These are phyloP conservation scores for Diaporthe humulicola DNA, from an alignment of 2,329 filamentous ascomycete genomes.

Conservation along the genomic window DNA sequence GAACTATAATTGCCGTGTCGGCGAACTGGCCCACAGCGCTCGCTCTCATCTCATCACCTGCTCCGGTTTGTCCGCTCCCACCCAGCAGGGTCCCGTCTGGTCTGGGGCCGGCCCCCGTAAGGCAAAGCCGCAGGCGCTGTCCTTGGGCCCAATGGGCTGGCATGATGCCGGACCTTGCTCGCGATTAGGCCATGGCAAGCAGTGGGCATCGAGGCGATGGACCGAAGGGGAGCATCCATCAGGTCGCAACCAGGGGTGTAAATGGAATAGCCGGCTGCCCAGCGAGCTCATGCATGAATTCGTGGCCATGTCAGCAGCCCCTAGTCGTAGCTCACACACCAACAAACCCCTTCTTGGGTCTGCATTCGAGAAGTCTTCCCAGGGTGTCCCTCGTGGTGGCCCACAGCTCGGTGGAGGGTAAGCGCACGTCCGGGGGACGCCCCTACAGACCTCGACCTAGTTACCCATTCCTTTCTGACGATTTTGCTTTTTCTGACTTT, in stretches of 20 bases:
- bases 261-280: constrained; percentile 30
- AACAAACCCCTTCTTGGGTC: constrained; percentile 45
- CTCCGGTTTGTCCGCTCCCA: constrained; percentile 15
- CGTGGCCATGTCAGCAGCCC: constrained; percentile 57
- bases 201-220: constrained; percentile 22
- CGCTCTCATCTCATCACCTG: constrained; percentile 28
- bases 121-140: constrained; percentile 14
- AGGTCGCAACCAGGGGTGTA: constrained; percentile 33
- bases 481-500: constrained; percentile 39
- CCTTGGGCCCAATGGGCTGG: constrained; percentile 4
- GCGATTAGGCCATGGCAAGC: constrained; percentile 19
- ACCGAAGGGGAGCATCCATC: constrained; percentile 25
- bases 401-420: constrained; percentile 32
- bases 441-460: constrained; percentile 35
- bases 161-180: constrained; percentile 15
- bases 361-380: constrained; percentile 33
- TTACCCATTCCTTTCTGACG: constrained; percentile 25
- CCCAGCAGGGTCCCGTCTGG: constrained; percentile 9
- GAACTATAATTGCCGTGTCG: constrained; percentile 29
- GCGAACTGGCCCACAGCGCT: constrained; percentile 28
- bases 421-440: constrained; percentile 35
- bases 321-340: constrained; percentile 53
- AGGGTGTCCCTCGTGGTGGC: constrained; percentile 32
- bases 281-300: constrained; percentile 60
- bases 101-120: constrained; percentile 8